Evolutionary conservation across 768 basidiomycete species (phyloP), one percentile per base, ranked within the genome.

Genomic region (Mycena metata): DNA sequence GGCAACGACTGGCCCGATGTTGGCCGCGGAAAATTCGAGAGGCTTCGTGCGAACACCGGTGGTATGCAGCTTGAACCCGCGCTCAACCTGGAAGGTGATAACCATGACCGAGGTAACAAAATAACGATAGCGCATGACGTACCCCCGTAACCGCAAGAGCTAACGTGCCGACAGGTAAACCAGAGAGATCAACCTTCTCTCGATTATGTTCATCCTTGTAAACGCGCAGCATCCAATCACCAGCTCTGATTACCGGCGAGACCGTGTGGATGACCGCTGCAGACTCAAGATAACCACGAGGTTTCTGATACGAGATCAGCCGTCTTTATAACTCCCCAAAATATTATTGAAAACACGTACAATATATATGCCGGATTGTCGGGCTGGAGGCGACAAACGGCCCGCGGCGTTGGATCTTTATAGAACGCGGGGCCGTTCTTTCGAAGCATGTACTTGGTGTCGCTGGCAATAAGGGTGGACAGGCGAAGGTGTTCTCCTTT

Each of bases 391-490:
- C 26, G 24, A n/a, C 35, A n/a, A 10, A 60, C 46, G 5, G 30
- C 19, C 39, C 35, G n/a, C 24, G 57, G 64, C 23, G 57, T 51
- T 1, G 50, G 64, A 0, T 16, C 15, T 23, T 54, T 54, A 19
- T 51, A 54, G 43, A 66, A 60, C 0, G 57, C 64, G 6, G 64
- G 58, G 6, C 64, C 64, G n/a, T 66, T 42, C 4, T 12, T 9
- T 5, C 42, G 64, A 4, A 45, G 1, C 0, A 49, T 49, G 42
- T 60, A 58, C 11, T 30, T n/a, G 15, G 47, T 57, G 19, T 54
- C 50, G 24, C 16, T 21, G 3, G 35, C 21, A 16, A 51, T 33
- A 3, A 5, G 17, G 41, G 35, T n/a, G 24, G 49, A 50, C 46
- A 12, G 24, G 47, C 21, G 30, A 33, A n/a, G 35, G 35, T 19